phyloP scores from a whole-genome alignment of 1,284 basidiomycete genomes.

The Caloboletus firmus region DNA sequence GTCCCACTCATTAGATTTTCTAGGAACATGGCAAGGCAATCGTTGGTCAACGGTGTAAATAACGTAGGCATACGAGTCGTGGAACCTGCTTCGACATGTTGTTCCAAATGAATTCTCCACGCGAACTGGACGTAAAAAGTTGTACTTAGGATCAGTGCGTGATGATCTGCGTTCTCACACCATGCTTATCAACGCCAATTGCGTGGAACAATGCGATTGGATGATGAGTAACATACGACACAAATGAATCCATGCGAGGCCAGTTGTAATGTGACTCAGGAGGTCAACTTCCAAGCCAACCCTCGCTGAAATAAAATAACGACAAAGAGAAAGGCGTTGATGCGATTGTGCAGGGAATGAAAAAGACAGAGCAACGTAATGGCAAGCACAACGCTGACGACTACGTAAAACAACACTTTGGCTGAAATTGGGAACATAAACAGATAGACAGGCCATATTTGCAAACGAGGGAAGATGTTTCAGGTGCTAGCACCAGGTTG shows the following conservation, averaged over 20 bases:
- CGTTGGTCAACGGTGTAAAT: slow-evolving; percentile 80
- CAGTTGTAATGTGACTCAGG: slow-evolving; percentile 16
- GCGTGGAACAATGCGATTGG: slow-evolving; percentile 20
- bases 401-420: slow-evolving; percentile 34
- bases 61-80: slow-evolving; percentile 19
- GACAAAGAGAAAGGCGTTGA: slow-evolving; percentile 12
- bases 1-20: slow-evolving; percentile 4
- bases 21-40: slow-evolving; percentile 79
- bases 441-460: slow-evolving; percentile 26
- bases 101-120: background rate
- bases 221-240: slow-evolving; percentile 9
- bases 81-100: background rate
- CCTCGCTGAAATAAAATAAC: slow-evolving; percentile 22
- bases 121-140: background rate
- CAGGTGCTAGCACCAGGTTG: slow-evolving; percentile 32
- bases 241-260: slow-evolving; percentile 10
- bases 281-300: slow-evolving; percentile 40
- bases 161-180: background rate
- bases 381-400: slow-evolving; percentile 30
- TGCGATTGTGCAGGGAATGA: slow-evolving; percentile 15
- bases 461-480: slow-evolving; percentile 28
- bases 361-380: slow-evolving; percentile 24
- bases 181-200: background rate
- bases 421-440: slow-evolving; percentile 23
- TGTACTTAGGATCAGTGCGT: background rate